These are phyloP conservation scores for Fagopyrum esculentum DNA, from an alignment of 148 eudicot species.

Conservation along the genomic window DNA sequence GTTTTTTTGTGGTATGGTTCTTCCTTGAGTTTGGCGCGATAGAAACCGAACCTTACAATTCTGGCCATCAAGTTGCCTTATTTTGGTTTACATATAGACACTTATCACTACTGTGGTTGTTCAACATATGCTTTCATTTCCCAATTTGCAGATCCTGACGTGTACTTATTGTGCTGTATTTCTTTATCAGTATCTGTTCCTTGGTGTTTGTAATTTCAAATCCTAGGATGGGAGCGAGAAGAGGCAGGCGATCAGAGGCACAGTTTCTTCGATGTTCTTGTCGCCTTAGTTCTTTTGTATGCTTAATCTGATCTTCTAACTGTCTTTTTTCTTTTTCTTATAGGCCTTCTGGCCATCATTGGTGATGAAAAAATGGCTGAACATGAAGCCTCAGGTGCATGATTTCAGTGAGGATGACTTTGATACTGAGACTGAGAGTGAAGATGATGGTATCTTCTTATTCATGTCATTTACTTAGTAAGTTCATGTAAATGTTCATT, in stretches of 20 bases:
- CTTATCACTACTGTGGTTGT: slow-evolving; percentile 14
- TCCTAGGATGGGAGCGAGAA: slow-evolving; percentile 17
- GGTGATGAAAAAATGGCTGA: slow-evolving; percentile 95
- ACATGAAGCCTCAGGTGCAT: slow-evolving; percentile 63
- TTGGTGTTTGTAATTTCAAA: not conserved
- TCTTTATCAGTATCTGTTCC: not conserved
- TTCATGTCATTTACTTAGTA: not conserved
- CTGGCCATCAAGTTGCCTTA: slow-evolving; percentile 9
- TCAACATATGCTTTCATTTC: not conserved
- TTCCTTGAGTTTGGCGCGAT: slow-evolving; percentile 26
- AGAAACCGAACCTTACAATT: slow-evolving; percentile 15
- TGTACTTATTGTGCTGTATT: not conserved
- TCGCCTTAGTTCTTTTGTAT: not conserved
- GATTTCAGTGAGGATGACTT: slow-evolving; percentile 95
- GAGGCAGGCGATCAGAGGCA: slow-evolving; percentile 64
- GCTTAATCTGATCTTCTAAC: not conserved
- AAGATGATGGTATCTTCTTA: slow-evolving; percentile 60
- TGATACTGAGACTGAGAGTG: slow-evolving; percentile 80
- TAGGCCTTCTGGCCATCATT: slow-evolving; percentile 85
- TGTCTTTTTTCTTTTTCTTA: not conserved
- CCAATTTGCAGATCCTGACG: not conserved
- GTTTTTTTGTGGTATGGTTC: slow-evolving; percentile 26
- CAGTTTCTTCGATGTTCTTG: not conserved
- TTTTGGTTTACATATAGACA: slow-evolving; percentile 17
- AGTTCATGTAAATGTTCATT: not conserved